Base-by-base conservation (phyloP, 75 land plant genomes). In the Adiantum capillusveneris region DNA sequence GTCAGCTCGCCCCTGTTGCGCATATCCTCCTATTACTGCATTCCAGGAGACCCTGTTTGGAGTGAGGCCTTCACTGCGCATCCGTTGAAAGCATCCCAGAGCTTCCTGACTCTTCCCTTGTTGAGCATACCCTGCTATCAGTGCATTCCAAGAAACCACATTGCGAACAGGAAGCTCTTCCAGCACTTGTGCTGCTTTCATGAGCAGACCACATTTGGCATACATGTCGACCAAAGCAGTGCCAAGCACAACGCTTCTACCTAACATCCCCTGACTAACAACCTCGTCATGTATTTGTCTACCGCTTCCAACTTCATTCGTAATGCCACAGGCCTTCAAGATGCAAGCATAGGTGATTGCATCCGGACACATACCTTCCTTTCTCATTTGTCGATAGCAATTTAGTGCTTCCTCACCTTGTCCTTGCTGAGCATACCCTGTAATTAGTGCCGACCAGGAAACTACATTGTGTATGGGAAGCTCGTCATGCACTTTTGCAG, bases 41-140 rank as follows among this genome's bases (percentile, higher is more conserved):
- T 51, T 60, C 75, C 75, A 72, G 21, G 69, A 56, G 34, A 72
- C n/a, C n/a, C n/a, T n/a, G n/a, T n/a, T n/a, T n/a, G n/a, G n/a
- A n/a, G n/a, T n/a, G n/a, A n/a, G n/a, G n/a, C n/a, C n/a, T n/a
- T n/a, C n/a, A n/a, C n/a, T n/a, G n/a, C n/a, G n/a, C n/a, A n/a
- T n/a, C n/a, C n/a, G n/a, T n/a, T n/a, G n/a, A n/a, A n/a, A n/a
- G n/a, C n/a, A n/a, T n/a, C n/a, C n/a, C n/a, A n/a, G n/a, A n/a
- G n/a, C n/a, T n/a, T n/a, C n/a, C n/a, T n/a, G n/a, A n/a, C n/a
- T n/a, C n/a, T n/a, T n/a, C n/a, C n/a, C n/a, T n/a, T n/a, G n/a
- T n/a, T n/a, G n/a, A n/a, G n/a, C n/a, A n/a, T n/a, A n/a, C n/a
- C n/a, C n/a, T n/a, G n/a, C n/a, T n/a, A n/a, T n/a, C n/a, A n/a